phyloP scores from a whole-genome alignment of 2,329 filamentous ascomycete species.

The Pleomassaria siparia region DNA sequence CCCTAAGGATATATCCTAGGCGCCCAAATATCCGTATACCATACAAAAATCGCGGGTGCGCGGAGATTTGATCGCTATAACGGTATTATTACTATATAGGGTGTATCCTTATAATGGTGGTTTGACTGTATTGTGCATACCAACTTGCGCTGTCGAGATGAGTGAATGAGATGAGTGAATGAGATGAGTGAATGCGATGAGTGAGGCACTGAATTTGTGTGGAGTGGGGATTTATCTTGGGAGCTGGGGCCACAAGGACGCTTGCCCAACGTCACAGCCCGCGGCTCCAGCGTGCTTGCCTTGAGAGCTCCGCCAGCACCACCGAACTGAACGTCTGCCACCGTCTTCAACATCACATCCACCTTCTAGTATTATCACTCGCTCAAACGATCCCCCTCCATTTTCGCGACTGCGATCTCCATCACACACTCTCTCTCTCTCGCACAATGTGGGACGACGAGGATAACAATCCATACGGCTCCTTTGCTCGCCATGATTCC shows the following conservation, averaged over 20 bases:
- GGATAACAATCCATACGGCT: slow-evolving; percentile 96
- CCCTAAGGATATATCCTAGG: too few species aligned
- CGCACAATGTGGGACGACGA: slow-evolving; percentile 94
- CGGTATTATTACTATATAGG: too few species aligned
- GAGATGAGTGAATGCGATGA: not conserved
- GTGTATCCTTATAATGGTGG: too few species aligned
- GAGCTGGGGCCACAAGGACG: not conserved
- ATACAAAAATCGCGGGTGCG: too few species aligned
- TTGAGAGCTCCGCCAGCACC: not conserved
- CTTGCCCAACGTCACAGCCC: slow-evolving; percentile 1
- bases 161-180: too few species aligned
- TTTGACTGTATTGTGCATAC: too few species aligned
- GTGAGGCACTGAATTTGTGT: not conserved
- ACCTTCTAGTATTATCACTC: not conserved
- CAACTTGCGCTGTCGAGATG: too few species aligned
- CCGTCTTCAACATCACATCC: not conserved
- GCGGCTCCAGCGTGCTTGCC: not conserved
- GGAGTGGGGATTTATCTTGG: not conserved
- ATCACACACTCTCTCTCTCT: not conserved
- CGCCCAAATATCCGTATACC: too few species aligned
- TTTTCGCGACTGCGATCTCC: not conserved
- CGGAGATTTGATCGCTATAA: too few species aligned
- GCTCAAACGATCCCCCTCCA: not conserved
- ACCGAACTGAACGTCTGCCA: not conserved
- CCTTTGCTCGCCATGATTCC: slow-evolving; percentile 85